Conservation (phyloP, 2,329 filamentous ascomycete genomes). For the Fulvia fulva region DNA sequence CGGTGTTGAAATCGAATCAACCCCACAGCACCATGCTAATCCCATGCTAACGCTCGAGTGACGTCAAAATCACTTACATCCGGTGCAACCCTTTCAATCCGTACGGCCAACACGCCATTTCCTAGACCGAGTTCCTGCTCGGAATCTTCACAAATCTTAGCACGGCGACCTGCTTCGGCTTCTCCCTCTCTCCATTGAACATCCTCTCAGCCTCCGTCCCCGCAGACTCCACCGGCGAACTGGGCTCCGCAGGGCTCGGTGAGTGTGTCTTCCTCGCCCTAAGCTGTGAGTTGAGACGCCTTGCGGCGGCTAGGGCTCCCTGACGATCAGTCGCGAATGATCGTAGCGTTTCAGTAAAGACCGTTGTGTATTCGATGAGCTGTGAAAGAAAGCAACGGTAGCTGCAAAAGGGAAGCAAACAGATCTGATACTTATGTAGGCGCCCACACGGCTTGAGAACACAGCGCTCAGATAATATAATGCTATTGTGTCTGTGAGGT, state of each 20-base stretch:
- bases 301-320: neutral
- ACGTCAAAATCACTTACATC: neutral
- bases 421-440: too few relatives aligned
- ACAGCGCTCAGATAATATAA: neutral
- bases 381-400: too few relatives aligned
- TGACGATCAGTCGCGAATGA: neutral
- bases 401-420: too few relatives aligned
- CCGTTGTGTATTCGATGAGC: too few relatives aligned
- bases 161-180: neutral
- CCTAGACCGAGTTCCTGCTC: neutral
- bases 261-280: neutral
- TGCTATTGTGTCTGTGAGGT: neutral
- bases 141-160: neutral
- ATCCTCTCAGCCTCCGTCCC: neutral
- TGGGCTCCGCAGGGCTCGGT: neutral
- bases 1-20: neutral
- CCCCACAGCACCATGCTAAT: neutral
- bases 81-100: neutral
- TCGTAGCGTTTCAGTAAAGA: neutral
- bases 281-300: neutral
- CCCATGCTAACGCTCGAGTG: neutral
- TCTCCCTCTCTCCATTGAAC: neutral
- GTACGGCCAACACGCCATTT: too few relatives aligned
- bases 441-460: neutral
- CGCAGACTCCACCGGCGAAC: neutral